Conservation (phyloP, 2,329 filamentous ascomycete genomes). For the Mycosphaerella sp. region DNA sequence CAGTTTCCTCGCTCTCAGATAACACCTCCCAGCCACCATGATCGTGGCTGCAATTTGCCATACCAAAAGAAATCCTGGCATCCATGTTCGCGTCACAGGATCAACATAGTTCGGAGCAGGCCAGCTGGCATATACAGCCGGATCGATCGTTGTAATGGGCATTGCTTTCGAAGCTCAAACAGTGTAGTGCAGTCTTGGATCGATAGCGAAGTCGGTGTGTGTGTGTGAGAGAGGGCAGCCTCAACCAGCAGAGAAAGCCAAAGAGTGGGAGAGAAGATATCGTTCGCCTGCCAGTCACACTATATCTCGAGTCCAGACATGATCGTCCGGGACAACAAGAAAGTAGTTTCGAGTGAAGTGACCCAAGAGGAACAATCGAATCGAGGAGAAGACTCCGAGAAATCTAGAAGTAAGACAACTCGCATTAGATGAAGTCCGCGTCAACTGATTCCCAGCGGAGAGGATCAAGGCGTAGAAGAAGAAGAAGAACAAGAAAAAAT, state of each 20-base stretch:
- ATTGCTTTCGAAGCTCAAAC: no score
- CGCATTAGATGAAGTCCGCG: no score
- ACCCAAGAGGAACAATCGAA: not conserved
- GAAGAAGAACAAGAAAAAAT: no score
- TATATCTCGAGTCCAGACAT: not conserved
- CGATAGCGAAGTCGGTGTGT: not conserved
- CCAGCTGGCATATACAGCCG: slow-evolving; percentile 3
- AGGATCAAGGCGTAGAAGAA: no score
- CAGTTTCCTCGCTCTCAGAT: slow-evolving; percentile 18
- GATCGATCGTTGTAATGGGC: not conserved
- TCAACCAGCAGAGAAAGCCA: not conserved
- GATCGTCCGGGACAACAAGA: not conserved
- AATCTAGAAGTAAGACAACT: no score
- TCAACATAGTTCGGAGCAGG: slow-evolving; percentile 14
- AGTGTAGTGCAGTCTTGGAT: no score
- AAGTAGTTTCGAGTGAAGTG: not conserved
- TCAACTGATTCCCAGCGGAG: no score
- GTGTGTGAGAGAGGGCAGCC: not conserved
- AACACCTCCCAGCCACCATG: slow-evolving; percentile 21
- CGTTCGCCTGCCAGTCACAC: not conserved
- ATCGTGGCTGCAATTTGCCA: slow-evolving; percentile 21
- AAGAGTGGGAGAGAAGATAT: not conserved
- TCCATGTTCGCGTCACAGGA: slow-evolving; percentile 21
- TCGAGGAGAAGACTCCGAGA: not conserved
- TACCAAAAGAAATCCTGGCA: slow-evolving; percentile 22